Conservation (phyloP, 306 rosid genomes). For the Gillenia trifoliata region DNA sequence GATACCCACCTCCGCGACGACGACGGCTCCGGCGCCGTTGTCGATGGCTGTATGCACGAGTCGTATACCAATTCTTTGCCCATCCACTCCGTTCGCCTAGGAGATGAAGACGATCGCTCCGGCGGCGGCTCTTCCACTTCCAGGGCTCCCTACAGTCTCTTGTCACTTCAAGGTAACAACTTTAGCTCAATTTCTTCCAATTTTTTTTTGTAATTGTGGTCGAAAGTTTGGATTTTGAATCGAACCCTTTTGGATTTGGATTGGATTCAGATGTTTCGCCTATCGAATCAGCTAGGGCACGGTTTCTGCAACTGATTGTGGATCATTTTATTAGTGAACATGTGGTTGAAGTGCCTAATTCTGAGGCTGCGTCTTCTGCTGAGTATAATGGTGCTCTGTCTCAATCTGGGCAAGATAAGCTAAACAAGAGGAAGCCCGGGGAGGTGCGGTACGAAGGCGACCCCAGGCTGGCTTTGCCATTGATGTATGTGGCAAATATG, state of each 20-base stretch:
- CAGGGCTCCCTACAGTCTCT: constrained; percentile 44
- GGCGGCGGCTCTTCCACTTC: constrained; percentile 46
- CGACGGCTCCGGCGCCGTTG: constrained; percentile 50
- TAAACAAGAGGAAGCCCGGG: constrained; percentile 71
- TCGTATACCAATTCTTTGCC: constrained; percentile 59
- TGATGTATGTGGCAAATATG: constrained; percentile 97
- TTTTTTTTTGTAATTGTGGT: background rate
- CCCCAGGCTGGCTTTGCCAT: constrained; percentile 63
- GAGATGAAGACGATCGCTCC: constrained; percentile 81
- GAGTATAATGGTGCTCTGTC: constrained; percentile 34
- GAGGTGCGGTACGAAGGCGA: constrained; percentile 83
- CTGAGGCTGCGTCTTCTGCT: constrained; percentile 35
- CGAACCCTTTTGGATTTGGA: constrained; percentile 17
- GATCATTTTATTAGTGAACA: constrained; percentile 67
- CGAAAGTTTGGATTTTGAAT: background rate
- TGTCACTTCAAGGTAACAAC: constrained; percentile 57
- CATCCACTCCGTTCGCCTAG: constrained; percentile 45
- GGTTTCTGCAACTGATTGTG: constrained; percentile 75
- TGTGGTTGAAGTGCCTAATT: constrained; percentile 54
- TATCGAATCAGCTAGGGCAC: constrained; percentile 75
- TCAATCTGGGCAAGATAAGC: constrained; percentile 62
- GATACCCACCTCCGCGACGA: constrained; percentile 44
- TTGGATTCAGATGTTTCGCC: constrained; percentile 63
- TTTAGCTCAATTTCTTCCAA: background rate
- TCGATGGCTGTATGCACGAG: constrained; percentile 74